Evolutionary conservation across 805 yeast genomes (phyloP), one percentile per base, ranked within the genome.

Genomic region (Kregervanrija pseudodelftensis): DNA sequence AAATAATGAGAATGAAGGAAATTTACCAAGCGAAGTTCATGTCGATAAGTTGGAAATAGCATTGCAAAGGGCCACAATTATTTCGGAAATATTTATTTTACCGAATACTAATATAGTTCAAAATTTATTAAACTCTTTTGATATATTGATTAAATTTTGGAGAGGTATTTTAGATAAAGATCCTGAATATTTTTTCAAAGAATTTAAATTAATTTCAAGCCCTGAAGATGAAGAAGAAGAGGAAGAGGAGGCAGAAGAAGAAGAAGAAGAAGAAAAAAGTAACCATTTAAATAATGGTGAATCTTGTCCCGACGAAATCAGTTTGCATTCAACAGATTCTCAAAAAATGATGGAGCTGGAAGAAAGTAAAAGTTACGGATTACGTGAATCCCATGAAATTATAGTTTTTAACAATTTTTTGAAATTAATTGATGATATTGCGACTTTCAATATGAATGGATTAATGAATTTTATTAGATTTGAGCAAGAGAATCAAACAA

Each of bases 341-440:
- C 48, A 50, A 37, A 49, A 43, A 38, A 36, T 50, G 14, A 31
- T 46, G 2, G 50, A 50, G 37, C 33, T 50, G 17, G 52, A 47
- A 39, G 49, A 47, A 33, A 50, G 48, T 31, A 57, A 57, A 30
- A 47, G 46, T 11, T 52, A 47, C 37, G 66, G 65, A 31, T 66
- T 50, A 13, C 37, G 53, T 31, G 59, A 61, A 40, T 39, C 52
- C 17, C 66, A 61, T 44, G 63, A 62, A 41, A 39, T 58, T 2
- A 48, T 52, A 3, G 41, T 62, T 30, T 54, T 64, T 33, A 62
- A 63, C 47, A 63, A 59, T 49, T 88, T 93, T 65, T 80, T 90
- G 70, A 89, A 86, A 60, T 79, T 90, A 46, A 81, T 85, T 41
- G 97, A 91, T 53, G 87, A 86, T 47, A 70, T 93, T 39, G 71